These are phyloP conservation scores for Penicillium antarcticum DNA, from an alignment of 495 filamentous ascomycete species.

Conservation along the genomic window DNA sequence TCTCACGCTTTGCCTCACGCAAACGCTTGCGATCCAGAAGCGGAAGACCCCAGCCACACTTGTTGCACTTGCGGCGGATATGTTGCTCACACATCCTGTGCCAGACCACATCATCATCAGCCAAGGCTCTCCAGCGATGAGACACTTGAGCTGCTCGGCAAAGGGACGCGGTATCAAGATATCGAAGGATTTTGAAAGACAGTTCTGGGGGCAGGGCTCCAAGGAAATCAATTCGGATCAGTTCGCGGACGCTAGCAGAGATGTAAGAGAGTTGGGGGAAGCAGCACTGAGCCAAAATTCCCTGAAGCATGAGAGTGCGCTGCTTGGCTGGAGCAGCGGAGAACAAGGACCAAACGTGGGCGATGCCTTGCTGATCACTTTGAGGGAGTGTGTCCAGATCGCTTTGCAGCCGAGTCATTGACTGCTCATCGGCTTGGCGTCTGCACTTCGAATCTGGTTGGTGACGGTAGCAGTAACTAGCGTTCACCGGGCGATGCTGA, in stretches of 20 bases:
- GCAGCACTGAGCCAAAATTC: conserved; percentile 92
- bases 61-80: conserved; percentile 92
- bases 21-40: conserved; percentile 84
- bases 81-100: conserved; percentile 99
- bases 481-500: conserved; percentile 54
- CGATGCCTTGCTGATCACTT: conserved; percentile 86
- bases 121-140: conserved; percentile 77
- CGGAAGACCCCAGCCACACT: conserved; percentile 94
- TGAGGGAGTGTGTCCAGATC: conserved; percentile 79
- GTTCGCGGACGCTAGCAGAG: conserved; percentile 78
- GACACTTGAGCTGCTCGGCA: conserved; percentile 97
- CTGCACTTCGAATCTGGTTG: conserved; percentile 91
- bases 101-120: conserved; percentile 97
- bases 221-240: conserved; percentile 95
- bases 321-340: conserved; percentile 93
- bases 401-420: conserved; percentile 91
- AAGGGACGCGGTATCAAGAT: conserved; percentile 90
- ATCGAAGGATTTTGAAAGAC: conserved; percentile 88
- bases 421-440: conserved; percentile 86
- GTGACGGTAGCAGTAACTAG: conserved; percentile 94
- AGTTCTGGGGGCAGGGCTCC: conserved; percentile 84
- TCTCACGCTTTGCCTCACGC: conserved; percentile 81
- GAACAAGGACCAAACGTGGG: conserved; percentile 94
- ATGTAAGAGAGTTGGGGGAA: conserved; percentile 95
- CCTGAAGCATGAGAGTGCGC: conserved; percentile 90